A percentile compares a stretch with the other conserved stretches of the same genome.
Conservation (phyloP, 805 yeast genomes). For the Saturnispora silvae region DNA sequence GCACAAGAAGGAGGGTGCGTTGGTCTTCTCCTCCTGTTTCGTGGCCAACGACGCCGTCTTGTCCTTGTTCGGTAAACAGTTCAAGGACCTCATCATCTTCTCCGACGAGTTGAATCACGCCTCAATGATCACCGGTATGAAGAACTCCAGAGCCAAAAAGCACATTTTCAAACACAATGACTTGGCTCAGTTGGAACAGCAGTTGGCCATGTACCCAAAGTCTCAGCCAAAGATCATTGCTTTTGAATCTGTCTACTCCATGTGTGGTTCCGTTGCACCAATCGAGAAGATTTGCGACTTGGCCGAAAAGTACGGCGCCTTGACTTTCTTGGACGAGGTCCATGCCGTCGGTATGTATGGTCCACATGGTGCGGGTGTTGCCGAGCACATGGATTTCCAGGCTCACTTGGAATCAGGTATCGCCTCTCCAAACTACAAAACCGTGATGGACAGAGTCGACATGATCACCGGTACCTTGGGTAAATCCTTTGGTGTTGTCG, state of each 20-base stretch:
- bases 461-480: conserved; percentile 97
- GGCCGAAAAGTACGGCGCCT: conserved; percentile 95
- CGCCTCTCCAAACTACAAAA: conserved; percentile 37
- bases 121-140: conserved; percentile 93
- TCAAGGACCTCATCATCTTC: conserved; percentile 82
- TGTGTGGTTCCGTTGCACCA: conserved; percentile 97
- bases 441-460: conserved; percentile 84
- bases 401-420: conserved; percentile 64
- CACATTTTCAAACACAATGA: conserved; percentile 90
- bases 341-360: conserved; percentile 99
- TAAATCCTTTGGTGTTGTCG: conserved; percentile 93
- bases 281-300: conserved; percentile 86
- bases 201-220: conserved; percentile 70
- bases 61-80: conserved; percentile 80
- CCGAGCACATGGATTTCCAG: conserved; percentile 89
- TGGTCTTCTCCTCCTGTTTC: conserved; percentile 90
- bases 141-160: conserved; percentile 79
- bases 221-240: conserved; percentile 92
- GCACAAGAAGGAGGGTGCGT: conserved; percentile 90
- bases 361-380: conserved; percentile 99
- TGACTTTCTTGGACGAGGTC: conserved; percentile 95
- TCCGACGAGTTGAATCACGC: conserved; percentile 94
- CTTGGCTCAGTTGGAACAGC: conserved; percentile 68
- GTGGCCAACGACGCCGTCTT: conserved; percentile 96
- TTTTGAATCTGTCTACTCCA: conserved; percentile 93